A percentile compares a stretch with the other conserved stretches of the same genome.
phyloP scores from a whole-genome alignment of 805 yeast species.

The Candida rishiriensis region DNA sequence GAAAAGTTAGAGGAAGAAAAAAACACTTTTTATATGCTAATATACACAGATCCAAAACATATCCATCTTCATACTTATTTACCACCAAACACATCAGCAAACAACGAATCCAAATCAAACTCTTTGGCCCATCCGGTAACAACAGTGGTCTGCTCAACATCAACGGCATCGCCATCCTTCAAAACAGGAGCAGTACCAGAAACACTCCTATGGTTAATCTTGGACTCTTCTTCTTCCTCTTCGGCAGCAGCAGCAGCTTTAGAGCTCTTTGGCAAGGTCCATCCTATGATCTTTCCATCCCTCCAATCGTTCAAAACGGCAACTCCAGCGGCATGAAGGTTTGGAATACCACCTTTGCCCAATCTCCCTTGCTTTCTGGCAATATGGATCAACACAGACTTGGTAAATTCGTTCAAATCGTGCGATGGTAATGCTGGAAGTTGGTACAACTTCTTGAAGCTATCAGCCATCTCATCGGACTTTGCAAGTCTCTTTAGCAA shows the following conservation, averaged over 20 bases:
- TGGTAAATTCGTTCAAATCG: slow-evolving; percentile 72
- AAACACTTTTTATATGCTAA: neutral
- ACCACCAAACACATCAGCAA: slow-evolving; percentile 37
- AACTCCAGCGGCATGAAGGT: slow-evolving; percentile 77
- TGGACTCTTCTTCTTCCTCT: slow-evolving; percentile 22
- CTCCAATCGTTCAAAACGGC: slow-evolving; percentile 92
- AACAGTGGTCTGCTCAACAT: slow-evolving; percentile 67
- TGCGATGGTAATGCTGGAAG: slow-evolving; percentile 75
- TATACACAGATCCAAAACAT: neutral
- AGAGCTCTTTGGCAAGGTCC: slow-evolving; percentile 65
- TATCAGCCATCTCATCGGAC: slow-evolving; percentile 70
- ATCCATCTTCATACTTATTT: neutral
- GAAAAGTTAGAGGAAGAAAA: neutral
- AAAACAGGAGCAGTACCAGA: slow-evolving; percentile 32
- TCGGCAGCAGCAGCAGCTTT: slow-evolving; percentile 31
- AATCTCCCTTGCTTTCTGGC: slow-evolving; percentile 91
- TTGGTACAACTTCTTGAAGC: slow-evolving; percentile 67
- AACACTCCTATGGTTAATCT: slow-evolving; percentile 22
- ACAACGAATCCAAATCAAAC: slow-evolving; percentile 83
- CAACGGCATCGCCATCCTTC: slow-evolving; percentile 43
- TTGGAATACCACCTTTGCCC: slow-evolving; percentile 91
- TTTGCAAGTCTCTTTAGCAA: slow-evolving; percentile 73
- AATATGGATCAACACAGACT: slow-evolving; percentile 83
- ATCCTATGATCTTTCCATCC: slow-evolving; percentile 89
- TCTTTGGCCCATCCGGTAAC: slow-evolving; percentile 93